Evolutionary conservation across 306 rosid species (phyloP).

Genomic region (Glycine tomentella): DNA sequence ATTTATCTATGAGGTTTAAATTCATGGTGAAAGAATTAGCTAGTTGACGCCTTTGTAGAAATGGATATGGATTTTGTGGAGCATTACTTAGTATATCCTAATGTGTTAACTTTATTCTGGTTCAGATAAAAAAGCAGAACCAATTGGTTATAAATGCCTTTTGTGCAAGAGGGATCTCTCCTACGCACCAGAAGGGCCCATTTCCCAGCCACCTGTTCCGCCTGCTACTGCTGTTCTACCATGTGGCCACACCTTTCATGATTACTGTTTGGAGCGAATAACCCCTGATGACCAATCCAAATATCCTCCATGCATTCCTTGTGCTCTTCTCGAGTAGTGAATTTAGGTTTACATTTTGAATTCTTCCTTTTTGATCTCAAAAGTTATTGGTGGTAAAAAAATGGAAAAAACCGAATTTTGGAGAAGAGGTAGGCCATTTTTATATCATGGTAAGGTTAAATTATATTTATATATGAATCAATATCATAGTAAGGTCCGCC

Average conservation of each 20-base stretch:
- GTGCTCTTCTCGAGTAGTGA: conserved; percentile 55
- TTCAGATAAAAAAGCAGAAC: conserved; percentile 44
- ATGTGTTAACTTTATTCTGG: conserved; percentile 31
- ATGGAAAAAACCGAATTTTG: conserved; percentile 23
- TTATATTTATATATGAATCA: not conserved
- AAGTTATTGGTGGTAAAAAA: conserved; percentile 17
- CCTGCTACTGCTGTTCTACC: conserved; percentile 65
- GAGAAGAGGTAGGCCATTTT: conserved; percentile 6
- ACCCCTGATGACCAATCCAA: conserved; percentile 57
- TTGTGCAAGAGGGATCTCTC: conserved; percentile 75
- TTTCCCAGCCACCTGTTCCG: conserved; percentile 42
- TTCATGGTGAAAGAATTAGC: not conserved
- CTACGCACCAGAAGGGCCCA: conserved; percentile 59
- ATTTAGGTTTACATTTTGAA: not conserved
- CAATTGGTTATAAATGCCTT: conserved; percentile 58
- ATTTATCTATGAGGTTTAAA: not conserved
- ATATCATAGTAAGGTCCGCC: not conserved
- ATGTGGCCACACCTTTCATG: conserved; percentile 76
- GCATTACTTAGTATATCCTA: conserved; percentile 16
- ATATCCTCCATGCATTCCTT: conserved; percentile 73
- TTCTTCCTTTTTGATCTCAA: conserved; percentile 13
- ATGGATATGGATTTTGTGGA: conserved; percentile 10
- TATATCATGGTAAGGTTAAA: not conserved
- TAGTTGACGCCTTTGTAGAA: not conserved
- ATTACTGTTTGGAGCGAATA: conserved; percentile 62